Evolutionary conservation across 2,329 filamentous ascomycete species (phyloP), one percentile per base, ranked within the genome.

Genomic region (Trichoderma sp.): DNA sequence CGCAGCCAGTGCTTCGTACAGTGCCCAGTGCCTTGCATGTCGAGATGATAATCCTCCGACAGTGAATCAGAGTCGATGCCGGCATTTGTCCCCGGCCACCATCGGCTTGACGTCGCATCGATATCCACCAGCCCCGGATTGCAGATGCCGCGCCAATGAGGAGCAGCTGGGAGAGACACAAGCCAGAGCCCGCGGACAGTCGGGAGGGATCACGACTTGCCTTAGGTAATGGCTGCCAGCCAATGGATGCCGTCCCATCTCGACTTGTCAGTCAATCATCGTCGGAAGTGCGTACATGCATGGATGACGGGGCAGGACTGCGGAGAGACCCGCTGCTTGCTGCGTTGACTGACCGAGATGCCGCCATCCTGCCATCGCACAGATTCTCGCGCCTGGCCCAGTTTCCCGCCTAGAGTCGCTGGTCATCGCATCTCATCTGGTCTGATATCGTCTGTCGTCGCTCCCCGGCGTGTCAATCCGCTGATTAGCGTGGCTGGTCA

Each of bases 101-200:
- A 14, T 39, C 34, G 34, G 34, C 34, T 39, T 39, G 34, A 39
- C 14, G 52, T 59, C 21, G 30, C 56, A 59, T 59, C 43, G 3
- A 48, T 34, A 19, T 39, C 56, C 56, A 59, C 44, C 56, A 39
- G 5, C 43, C 43, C 56, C 56, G 26, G 56, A 39, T 48, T 48
- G n/a, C n/a, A 34, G 19, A 17, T 44, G 44, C 56, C 44, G 44
- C 44, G 28, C 44, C 44, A 48, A 39, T 34, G 56, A 58, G n/a
- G 28, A 54, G 50, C 12, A 59, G 10, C 12, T 10, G 1, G 28
- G n/a, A 54, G 51, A 54, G 28, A 54, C n/a, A 30, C 48, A 51
- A 17, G 28, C 7, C 48, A 51, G 48, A 7, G 26, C 7, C 34
- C 34, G 34, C 7, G 1, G 48, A 21, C 10, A n/a, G 28, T 21